A percentile compares a stretch with the other conserved stretches of the same genome.
Conservation (phyloP, 2,329 filamentous ascomycete genomes). For the Fulvia fulva region DNA sequence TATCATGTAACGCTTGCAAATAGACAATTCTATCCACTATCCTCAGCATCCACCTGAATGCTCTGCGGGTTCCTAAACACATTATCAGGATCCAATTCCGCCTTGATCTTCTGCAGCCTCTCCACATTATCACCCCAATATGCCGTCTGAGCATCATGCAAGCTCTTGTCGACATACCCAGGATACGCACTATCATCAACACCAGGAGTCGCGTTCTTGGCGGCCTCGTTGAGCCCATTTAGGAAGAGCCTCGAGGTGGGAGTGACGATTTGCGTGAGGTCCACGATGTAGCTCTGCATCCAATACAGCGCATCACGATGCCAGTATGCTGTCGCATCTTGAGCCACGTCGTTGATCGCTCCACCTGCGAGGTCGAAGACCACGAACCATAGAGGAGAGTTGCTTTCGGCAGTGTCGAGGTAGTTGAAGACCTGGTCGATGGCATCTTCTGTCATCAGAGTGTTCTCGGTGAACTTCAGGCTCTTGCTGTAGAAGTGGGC, state of each 20-base stretch:
- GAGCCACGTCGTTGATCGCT: conserved; percentile 15
- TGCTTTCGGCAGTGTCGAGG: conserved; percentile 14
- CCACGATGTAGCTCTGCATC: conserved; percentile 18
- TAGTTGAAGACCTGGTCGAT: conserved; percentile 23
- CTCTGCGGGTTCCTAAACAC: conserved; percentile 27
- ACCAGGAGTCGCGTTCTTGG: conserved; percentile 8
- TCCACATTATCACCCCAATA: conserved; percentile 32
- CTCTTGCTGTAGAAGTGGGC: conserved; percentile 22
- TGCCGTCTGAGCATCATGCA: conserved; percentile 28
- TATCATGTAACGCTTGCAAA: no score
- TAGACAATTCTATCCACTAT: no score
- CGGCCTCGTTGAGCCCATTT: conserved; percentile 12
- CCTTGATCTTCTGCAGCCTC: conserved; percentile 29
- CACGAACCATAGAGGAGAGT: conserved; percentile 17
- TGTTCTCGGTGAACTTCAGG: conserved; percentile 13
- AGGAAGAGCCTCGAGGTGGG: conserved; percentile 11
- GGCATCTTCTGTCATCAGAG: conserved; percentile 12
- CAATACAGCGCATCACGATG: conserved; percentile 22
- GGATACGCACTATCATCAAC: conserved; percentile 20
- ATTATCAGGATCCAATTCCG: conserved; percentile 31
- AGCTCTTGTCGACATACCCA: conserved; percentile 26
- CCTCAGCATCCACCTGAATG: conserved; percentile 2
- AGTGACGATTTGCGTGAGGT: conserved; percentile 6
- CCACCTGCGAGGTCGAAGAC: conserved; percentile 21
- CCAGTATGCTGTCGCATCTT: conserved; percentile 20